Conservation (phyloP, 352 stramenopile genomes). For the Phytophthora sp. region DNA sequence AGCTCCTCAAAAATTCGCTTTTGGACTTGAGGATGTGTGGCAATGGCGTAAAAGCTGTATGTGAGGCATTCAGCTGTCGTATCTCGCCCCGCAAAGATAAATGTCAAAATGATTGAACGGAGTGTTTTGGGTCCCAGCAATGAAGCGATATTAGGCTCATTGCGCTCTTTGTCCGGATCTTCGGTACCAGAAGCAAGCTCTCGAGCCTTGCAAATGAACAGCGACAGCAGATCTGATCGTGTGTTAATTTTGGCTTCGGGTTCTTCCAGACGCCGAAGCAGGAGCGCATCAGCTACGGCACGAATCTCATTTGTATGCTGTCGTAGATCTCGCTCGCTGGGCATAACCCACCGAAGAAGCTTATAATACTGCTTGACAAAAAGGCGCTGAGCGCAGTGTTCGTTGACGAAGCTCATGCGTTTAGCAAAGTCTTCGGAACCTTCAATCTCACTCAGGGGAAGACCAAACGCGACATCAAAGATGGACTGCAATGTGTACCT, state of each 20-base stretch:
- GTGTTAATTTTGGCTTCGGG: constrained; percentile 27
- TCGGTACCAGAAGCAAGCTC: constrained; percentile 26
- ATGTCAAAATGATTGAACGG: constrained; percentile 74
- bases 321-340: constrained; percentile 55
- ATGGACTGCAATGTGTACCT: constrained; percentile 64
- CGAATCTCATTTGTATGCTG: constrained; percentile 32
- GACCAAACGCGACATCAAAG: constrained; percentile 66
- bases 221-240: constrained; percentile 53
- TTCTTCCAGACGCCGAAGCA: constrained; percentile 45
- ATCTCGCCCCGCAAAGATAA: constrained; percentile 87
- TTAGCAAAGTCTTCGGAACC: constrained; percentile 41
- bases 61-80: constrained; percentile 78
- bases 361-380: constrained; percentile 79
- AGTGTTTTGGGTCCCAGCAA: constrained; percentile 41
- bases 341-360: constrained; percentile 59
- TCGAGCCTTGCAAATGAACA: constrained; percentile 63
- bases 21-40: constrained; percentile 59
- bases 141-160: constrained; percentile 3
- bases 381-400: constrained; percentile 57
- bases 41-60: constrained; percentile 80
- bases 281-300: constrained; percentile 53
- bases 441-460: constrained; percentile 39
- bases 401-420: constrained; percentile 63
- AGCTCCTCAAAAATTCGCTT: constrained; percentile 67
- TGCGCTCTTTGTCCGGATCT: background rate